Evolutionary conservation across 306 rosid species (phyloP).

Genomic region (Trifolium subterraneum): DNA sequence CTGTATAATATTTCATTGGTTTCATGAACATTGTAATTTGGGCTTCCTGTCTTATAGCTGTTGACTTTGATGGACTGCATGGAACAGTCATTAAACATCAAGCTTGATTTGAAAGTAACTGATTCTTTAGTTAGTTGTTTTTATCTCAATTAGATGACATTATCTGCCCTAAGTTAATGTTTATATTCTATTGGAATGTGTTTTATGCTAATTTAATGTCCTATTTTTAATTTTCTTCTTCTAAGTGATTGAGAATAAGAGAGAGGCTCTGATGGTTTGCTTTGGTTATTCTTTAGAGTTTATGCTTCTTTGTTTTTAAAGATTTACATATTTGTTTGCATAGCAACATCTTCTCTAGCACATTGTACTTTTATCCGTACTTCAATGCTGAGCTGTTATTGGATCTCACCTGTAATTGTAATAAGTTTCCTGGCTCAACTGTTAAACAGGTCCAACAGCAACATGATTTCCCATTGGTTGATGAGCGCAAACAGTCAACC

Average conservation of each 20-base stretch:
- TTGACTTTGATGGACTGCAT: conserved; percentile 4
- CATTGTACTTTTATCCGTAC: conserved; percentile 40
- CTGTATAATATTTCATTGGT: background rate
- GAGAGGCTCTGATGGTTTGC: conserved; percentile 10
- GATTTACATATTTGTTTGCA: background rate
- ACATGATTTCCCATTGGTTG: conserved; percentile 67
- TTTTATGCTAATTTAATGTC: conserved; percentile 22
- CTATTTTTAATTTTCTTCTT: background rate
- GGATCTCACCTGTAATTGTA: conserved; percentile 39
- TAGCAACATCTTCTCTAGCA: background rate
- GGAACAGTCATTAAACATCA: conserved; percentile 3
- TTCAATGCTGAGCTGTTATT: conserved; percentile 49
- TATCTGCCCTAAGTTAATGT: background rate
- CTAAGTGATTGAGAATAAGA: background rate
- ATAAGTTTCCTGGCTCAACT: conserved; percentile 57
- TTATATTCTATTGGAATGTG: conserved; percentile 46
- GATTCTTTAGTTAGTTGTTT: conserved; percentile 14
- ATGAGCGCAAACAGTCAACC: conserved; percentile 68
- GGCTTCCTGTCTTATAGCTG: background rate
- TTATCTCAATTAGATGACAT: conserved; percentile 12
- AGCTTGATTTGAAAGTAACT: conserved; percentile 7
- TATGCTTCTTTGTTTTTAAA: conserved; percentile 11
- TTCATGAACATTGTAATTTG: background rate
- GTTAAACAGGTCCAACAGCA: conserved; percentile 71
- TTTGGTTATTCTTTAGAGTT: conserved; percentile 4